phyloP scores from a whole-genome alignment of 2,329 filamentous ascomycete genomes.

The Neoarthrinium moseri region DNA sequence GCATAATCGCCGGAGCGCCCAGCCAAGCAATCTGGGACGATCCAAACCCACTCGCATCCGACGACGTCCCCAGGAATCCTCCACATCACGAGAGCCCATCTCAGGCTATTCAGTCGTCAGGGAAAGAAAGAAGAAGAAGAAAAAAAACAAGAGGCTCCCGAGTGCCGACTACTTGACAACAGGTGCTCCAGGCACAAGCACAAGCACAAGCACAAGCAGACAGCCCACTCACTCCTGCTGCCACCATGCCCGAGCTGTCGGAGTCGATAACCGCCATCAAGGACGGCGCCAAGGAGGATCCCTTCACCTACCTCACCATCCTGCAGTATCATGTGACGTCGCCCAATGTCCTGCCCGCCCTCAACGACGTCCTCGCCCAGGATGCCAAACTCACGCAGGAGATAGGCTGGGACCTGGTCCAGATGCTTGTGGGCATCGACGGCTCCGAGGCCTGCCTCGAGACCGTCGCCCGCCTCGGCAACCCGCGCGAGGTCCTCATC shows the following conservation, averaged over 20 bases:
- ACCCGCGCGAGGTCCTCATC: constrained; percentile 77
- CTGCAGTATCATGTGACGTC: constrained; percentile 68
- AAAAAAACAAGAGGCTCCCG: too few species aligned
- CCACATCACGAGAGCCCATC: too few species aligned
- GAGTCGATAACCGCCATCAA: constrained; percentile 29
- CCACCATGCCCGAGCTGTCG: constrained; percentile 9
- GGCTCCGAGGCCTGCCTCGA: constrained; percentile 70
- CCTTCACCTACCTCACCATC: constrained; percentile 76
- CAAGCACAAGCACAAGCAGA: too few species aligned
- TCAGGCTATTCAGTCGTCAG: too few species aligned
- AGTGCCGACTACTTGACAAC: too few species aligned
- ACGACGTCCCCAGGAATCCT: too few species aligned
- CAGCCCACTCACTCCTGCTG: too few species aligned
- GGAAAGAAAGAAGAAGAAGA: too few species aligned
- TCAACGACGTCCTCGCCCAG: constrained; percentile 64
- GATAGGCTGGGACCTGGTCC: constrained; percentile 82
- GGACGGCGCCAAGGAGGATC: constrained; percentile 46
- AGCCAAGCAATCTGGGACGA: too few species aligned
- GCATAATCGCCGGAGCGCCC: too few species aligned
- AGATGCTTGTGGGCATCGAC: constrained; percentile 67
- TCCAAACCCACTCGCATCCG: too few species aligned
- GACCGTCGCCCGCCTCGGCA: constrained; percentile 73
- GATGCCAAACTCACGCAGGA: constrained; percentile 68
- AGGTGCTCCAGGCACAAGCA: too few species aligned
- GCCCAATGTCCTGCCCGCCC: constrained; percentile 62